Evolutionary conservation across 257 asterid genomes (phyloP), one percentile per base, ranked within the genome.

Genomic region (Buddleja alternifolia): DNA sequence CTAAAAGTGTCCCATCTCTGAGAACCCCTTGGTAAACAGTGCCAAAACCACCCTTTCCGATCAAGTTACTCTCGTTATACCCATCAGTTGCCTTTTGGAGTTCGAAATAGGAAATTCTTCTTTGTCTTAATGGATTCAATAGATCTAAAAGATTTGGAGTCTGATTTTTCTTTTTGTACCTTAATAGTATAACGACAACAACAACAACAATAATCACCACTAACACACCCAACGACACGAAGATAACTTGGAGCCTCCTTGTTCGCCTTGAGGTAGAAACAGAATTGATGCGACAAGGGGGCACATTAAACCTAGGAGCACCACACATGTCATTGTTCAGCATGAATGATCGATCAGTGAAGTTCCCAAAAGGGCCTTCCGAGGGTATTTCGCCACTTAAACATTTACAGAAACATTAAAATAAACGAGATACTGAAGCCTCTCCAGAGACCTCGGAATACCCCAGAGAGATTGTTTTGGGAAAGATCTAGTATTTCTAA

Each of bases 321-420:
- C 84, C 87, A 56, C 84, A 76, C 3, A 82, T 21, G 6, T 25
- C 76, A 7, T 17, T 7, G 47, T 79, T 82, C 11, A 19, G 58
- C 54, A 68, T 50, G 69, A 75, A 78, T 0, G 72, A 72, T 60
- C 50, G 16, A 21, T 21, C 6, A 0, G 71, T 71, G 72, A 78
- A 63, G 32, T 73, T 78, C 34, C 39, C 2, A n/a, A 75, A 78
- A 10, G 80, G 80, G 4, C 79, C 81, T 0, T 42, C 39, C 0
- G 48, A 50, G 1, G 86, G 81, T 34, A 74, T 75, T 15, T 65
- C 71, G 2, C 82, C 78, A 3, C 58, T 40, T 10, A 81, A 66
- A 0, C 41, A 48, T 79, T 82, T 73, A 60, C 73, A 19, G 83
- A 74, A n/a, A 77, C 63, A 25, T 76, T 59, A 2, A 82, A 45